These are phyloP conservation scores for Fraxinus velutina DNA, from an alignment of 305 asterid genomes.

Conservation along the genomic window DNA sequence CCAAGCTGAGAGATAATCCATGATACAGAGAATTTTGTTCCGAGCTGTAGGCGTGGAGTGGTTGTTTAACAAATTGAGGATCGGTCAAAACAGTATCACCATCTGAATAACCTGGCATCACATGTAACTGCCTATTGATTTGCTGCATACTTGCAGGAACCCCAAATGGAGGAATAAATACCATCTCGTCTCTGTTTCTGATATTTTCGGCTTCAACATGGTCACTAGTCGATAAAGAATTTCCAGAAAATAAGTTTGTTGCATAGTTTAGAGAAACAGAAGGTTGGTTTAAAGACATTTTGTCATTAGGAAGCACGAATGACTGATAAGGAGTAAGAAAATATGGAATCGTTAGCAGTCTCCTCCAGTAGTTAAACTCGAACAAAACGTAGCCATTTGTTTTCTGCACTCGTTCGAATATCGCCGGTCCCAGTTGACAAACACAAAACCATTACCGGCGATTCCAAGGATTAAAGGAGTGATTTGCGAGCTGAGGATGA, in stretches of 20 bases:
- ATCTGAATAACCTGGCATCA: conserved; percentile 35
- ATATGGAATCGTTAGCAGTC: conserved; percentile 43
- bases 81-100: conserved; percentile 32
- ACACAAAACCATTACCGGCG: conserved; percentile 28
- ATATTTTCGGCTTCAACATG: conserved; percentile 32
- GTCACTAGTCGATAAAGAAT: conserved; percentile 28
- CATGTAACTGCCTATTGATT: background rate
- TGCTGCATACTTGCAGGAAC: conserved; percentile 28
- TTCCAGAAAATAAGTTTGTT: conserved; percentile 38
- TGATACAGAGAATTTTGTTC: conserved; percentile 43
- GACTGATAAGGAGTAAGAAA: conserved; percentile 36
- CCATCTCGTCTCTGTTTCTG: conserved; percentile 39
- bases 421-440: background rate
- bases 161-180: conserved; percentile 35
- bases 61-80: conserved; percentile 30
- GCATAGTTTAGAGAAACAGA: conserved; percentile 34
- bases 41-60: conserved; percentile 25
- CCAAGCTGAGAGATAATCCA: conserved; percentile 69
- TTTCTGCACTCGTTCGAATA: background rate
- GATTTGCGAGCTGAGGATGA: conserved; percentile 2
- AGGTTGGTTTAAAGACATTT: conserved; percentile 36
- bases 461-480: background rate
- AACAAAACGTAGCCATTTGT: conserved; percentile 54
- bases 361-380: conserved; percentile 44
- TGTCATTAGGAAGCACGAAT: conserved; percentile 34